These are phyloP conservation scores for Gossypium davidsonii DNA, from an alignment of 441 rosid genomes.

Conservation along the genomic window DNA sequence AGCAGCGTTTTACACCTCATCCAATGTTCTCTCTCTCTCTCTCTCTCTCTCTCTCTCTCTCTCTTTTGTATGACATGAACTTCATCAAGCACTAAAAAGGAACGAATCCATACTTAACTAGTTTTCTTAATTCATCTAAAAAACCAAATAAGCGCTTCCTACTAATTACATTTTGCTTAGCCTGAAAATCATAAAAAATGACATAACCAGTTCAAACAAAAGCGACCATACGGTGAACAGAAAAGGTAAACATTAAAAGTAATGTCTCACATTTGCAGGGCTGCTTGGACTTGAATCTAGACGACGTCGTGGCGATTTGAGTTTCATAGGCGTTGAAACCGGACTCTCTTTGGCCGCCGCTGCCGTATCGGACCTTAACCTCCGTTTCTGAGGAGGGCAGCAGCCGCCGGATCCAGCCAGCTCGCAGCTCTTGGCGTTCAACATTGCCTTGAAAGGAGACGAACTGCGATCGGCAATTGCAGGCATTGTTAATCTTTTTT, in stretches of 20 bases:
- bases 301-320: slow-evolving; percentile 55
- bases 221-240: neutral
- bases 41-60: too few relatives aligned
- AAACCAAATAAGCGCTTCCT: neutral
- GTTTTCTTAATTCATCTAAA: neutral
- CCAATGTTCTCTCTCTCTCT: too few relatives aligned
- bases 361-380: slow-evolving; percentile 41
- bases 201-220: neutral
- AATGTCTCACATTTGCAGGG: slow-evolving; percentile 25
- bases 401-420: slow-evolving; percentile 30
- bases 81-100: neutral
- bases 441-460: slow-evolving; percentile 32
- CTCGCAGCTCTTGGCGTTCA: slow-evolving; percentile 15
- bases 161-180: neutral
- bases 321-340: slow-evolving; percentile 31
- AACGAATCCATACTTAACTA: neutral
- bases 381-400: slow-evolving; percentile 46
- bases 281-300: slow-evolving; percentile 30
- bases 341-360: slow-evolving; percentile 12
- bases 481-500: slow-evolving; percentile 39
- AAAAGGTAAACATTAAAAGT: neutral
- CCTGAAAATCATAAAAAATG: neutral
- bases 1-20: neutral
- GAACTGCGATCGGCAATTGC: slow-evolving; percentile 36
- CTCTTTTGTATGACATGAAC: neutral